Evolutionary conservation across 345 rosid genomes (phyloP), one percentile per base, ranked within the genome.

Genomic region (Salix viminalis): DNA sequence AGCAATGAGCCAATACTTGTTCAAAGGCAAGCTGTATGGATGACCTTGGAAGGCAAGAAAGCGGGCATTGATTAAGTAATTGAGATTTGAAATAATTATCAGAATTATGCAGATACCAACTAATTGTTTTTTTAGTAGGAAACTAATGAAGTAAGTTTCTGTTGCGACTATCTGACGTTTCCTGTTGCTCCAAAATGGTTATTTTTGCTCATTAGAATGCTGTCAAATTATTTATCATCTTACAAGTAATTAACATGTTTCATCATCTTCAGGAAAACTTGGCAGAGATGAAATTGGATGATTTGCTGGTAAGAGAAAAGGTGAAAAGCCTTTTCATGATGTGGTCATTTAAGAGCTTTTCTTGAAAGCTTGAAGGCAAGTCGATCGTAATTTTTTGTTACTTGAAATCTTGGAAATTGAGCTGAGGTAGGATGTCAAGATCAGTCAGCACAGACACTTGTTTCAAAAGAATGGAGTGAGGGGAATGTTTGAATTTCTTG

Each of bases 261-360:
- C 23, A 8, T 23, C 28, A 58, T 58, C 28, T 58, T 13, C 10
- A 4, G 14, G 15, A 5, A 58, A 58, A n/a, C 64, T 23, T 9
- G 54, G 19, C 52, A 54, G 72, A 24, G 72, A 23, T 62, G 69
- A n/a, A 34, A 67, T 23, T 15, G 23, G 36, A 67, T 34, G 58
- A 67, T 75, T 50, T 75, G 66, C 72, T 24, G 44, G 66, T 34
- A 65, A 75, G 30, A 26, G 21, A 16, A 74, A 23, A 34, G 34
- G 36, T 23, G 30, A 66, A 34, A 67, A 26, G 37, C 65, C 30
- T 44, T 26, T 65, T 48, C 34, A 28, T 21, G 67, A 76, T 7
- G 41, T 21, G 15, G 3, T 50, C 46, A 15, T 15, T 52, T n/a
- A 23, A 50, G 72, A 36, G 16, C 19, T 67, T 18, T 54, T 16